Evolutionary conservation across 768 basidiomycete genomes (phyloP), one percentile per base, ranked within the genome.

Genomic region (Harrya chromipes): DNA sequence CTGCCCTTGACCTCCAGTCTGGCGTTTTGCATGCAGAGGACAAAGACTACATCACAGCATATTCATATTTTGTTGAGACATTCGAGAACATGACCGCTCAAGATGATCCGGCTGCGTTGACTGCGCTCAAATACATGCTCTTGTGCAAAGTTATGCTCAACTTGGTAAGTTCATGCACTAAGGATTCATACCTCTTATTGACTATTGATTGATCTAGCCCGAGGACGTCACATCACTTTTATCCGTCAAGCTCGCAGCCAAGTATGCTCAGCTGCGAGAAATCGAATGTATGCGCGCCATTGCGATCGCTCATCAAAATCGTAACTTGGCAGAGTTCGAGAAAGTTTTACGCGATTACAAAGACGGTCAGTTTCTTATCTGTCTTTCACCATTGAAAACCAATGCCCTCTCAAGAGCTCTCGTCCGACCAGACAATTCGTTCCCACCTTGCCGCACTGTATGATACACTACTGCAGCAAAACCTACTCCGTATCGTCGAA

Each of bases 61-160:
- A 97, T 69, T 93, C 90, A 0, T 99, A 98, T 72, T 98, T 97
- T 72, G 93, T 90, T 59, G 95, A 98, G 70, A 85, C 93, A 3
- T 97, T 98, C 55, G 97, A 99, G 70, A 93, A 85, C 44, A 74
- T 93, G 56, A 82, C 82, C 36, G 67, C 83, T 2, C 87, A 92
- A 49, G 93, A 87, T 17, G 85, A 91, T 55, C 79, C 82, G 1
- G 61, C 69, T 33, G 92, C 93, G 1, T 74, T 97, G 17, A 82
- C 79, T 2, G 93, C 93, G 5, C 74, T 99, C 56, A 98, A 99
- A 70, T 98, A 99, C 70, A 97, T 98, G 95, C 77, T 97, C 14
- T 69, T 97, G 39, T 99, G 97, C 70, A 98, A 99, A 67, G 86
- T 99, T 65, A 99, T 99, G 95, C 75, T 98, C 55, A 93, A 93